Percentiles rank a stretch among this genome's conserved stretches.
Evolutionary conservation across 495 filamentous ascomycete species (phyloP).

Genomic region (Penicillium daleae): DNA sequence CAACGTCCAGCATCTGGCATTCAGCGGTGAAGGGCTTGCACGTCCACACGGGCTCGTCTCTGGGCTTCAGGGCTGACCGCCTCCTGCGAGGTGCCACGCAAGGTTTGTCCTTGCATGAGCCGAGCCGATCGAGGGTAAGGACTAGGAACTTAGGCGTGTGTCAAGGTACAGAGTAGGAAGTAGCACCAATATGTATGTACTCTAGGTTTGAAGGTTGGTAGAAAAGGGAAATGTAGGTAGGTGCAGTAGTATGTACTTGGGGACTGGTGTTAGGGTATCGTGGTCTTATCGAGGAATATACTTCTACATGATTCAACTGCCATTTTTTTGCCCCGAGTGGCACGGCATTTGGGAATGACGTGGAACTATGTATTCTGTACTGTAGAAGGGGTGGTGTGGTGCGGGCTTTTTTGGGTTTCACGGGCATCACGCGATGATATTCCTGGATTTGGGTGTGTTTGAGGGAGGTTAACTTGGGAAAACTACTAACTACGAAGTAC

Average conservation of each 20-base stretch:
- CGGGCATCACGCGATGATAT: conserved; percentile 23
- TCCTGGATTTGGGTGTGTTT: neutral
- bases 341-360: conserved; percentile 4
- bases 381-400: neutral
- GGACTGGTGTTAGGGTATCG: too few relatives aligned
- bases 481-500: too few relatives aligned
- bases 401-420: conserved; percentile 8
- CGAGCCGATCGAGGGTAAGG: conserved; percentile 11
- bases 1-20: conserved; percentile 9
- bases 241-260: neutral
- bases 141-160: too few relatives aligned
- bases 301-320: neutral
- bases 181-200: too few relatives aligned
- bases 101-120: conserved; percentile 40
- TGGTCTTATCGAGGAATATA: neutral
- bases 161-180: too few relatives aligned
- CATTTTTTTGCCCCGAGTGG: conserved; percentile 6
- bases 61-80: conserved; percentile 37
- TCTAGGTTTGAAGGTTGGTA: too few relatives aligned
- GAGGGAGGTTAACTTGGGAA: neutral
- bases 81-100: conserved; percentile 35
- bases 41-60: conserved; percentile 14
- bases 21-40: conserved; percentile 31
- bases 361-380: too few relatives aligned
- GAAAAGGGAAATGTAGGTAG: too few relatives aligned